Conservation (phyloP, 2,329 filamentous ascomycete genomes). For the Aspergillus tubingensis region DNA sequence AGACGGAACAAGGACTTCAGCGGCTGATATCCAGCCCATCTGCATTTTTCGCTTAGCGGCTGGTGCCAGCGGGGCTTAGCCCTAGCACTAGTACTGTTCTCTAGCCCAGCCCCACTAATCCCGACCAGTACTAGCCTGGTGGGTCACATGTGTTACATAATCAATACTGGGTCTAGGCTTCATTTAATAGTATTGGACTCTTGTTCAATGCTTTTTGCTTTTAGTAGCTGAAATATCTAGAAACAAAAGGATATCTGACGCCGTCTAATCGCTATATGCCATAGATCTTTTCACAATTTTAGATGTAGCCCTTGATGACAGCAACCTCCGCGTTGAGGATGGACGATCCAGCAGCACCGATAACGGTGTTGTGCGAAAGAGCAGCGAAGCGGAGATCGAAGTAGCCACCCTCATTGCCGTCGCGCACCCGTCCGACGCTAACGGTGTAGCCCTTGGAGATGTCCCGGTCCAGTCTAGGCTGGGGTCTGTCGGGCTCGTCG, state of each 20-base stretch:
- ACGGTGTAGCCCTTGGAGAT: slow-evolving; percentile 85
- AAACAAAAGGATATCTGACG: slow-evolving; percentile 17
- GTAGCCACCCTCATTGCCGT: slow-evolving; percentile 77
- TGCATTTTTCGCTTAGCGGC: slow-evolving; percentile 37
- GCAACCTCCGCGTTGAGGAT: slow-evolving; percentile 94
- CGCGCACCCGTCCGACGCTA: slow-evolving; percentile 81
- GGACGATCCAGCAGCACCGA: slow-evolving; percentile 92
- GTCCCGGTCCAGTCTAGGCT: slow-evolving; percentile 87
- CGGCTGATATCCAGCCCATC: slow-evolving; percentile 26
- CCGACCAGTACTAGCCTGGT: neutral
- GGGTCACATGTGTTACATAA: slow-evolving; percentile 9
- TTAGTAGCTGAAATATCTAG: neutral
- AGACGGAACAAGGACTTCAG: slow-evolving; percentile 21
- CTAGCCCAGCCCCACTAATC: slow-evolving; percentile 4
- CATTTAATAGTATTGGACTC: neutral
- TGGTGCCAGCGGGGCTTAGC: slow-evolving; percentile 28
- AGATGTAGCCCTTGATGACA: slow-evolving; percentile 83
- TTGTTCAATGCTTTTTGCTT: neutral
- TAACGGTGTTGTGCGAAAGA: slow-evolving; percentile 87
- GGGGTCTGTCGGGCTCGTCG: slow-evolving; percentile 85
- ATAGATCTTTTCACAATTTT: slow-evolving; percentile 23
- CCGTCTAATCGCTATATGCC: slow-evolving; percentile 18
- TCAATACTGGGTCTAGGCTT: neutral
- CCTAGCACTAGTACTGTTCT: slow-evolving; percentile 35
- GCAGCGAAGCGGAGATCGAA: slow-evolving; percentile 96